Evolutionary conservation across 768 basidiomycete genomes (phyloP).

Genomic region (Leccinellum albellum): DNA sequence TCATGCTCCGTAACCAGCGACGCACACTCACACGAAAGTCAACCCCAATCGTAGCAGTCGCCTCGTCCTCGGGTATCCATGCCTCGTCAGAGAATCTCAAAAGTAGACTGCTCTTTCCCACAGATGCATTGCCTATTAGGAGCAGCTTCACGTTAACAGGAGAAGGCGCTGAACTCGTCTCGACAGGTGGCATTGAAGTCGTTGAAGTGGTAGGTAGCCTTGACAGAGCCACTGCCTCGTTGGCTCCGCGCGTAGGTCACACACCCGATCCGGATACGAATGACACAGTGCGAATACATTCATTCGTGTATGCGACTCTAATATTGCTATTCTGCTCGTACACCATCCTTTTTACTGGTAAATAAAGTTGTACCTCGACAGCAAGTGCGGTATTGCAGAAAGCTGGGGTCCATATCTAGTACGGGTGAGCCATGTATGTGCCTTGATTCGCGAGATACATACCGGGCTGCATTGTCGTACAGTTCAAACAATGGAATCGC

Average conservation of each 20-base stretch:
- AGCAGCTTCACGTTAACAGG: constrained; percentile 76
- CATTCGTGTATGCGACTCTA: background rate
- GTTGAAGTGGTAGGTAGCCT: background rate
- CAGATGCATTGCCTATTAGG: constrained; percentile 83
- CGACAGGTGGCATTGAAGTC: constrained; percentile 17
- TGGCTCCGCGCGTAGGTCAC: constrained; percentile 12
- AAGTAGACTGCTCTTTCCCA: constrained; percentile 88
- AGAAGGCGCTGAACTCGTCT: constrained; percentile 23
- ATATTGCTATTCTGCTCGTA: background rate
- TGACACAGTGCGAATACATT: constrained; percentile 9
- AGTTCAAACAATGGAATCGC: constrained; percentile 96
- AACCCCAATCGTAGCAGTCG: constrained; percentile 80
- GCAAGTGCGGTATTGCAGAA: constrained; percentile 87
- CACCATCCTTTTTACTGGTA: constrained; percentile 47
- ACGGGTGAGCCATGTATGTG: constrained; percentile 1
- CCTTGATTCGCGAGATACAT: constrained; percentile 12
- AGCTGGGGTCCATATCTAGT: constrained; percentile 86
- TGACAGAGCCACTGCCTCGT: constrained; percentile 19
- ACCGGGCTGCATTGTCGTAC: constrained; percentile 95
- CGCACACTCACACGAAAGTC: constrained; percentile 67
- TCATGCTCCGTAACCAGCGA: background rate
- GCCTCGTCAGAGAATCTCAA: constrained; percentile 96
- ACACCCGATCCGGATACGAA: constrained; percentile 15
- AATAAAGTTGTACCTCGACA: constrained; percentile 84
- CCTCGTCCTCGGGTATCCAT: constrained; percentile 89